Conservation (phyloP, 1,284 basidiomycete species). For the Cutaneotrichosporon sp. region DNA sequence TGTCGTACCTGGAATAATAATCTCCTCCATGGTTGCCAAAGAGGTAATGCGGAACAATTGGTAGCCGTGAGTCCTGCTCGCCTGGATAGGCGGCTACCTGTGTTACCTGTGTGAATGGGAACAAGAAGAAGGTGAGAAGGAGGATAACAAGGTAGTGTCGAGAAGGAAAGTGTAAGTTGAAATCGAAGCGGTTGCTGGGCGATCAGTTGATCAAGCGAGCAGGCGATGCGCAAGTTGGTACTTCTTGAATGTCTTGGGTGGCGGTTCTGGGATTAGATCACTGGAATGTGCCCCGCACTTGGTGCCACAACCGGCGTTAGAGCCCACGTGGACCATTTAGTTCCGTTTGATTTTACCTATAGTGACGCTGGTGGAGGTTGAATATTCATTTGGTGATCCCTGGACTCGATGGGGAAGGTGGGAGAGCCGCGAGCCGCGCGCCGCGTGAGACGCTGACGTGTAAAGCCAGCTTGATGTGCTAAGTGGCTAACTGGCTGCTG, state of each 20-base stretch:
- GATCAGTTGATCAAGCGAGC: neutral
- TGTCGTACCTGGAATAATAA: constrained; percentile 48
- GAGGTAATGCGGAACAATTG: too few species aligned
- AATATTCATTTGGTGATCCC: neutral
- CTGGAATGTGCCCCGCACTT: neutral
- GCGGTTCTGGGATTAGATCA: neutral
- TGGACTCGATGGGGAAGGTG: too few species aligned
- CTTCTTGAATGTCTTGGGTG: neutral
- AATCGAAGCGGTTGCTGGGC: neutral
- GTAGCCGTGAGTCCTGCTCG: neutral
- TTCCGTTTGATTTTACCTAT: neutral
- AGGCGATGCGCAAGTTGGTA: too few species aligned
- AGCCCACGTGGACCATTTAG: neutral
- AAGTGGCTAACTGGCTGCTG: neutral
- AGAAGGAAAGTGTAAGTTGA: neutral
- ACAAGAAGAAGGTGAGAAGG: neutral
- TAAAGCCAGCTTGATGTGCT: neutral
- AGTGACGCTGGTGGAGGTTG: constrained; percentile 1
- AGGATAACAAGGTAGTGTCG: neutral
- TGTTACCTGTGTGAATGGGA: neutral
- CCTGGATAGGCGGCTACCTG: neutral
- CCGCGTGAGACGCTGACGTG: neutral
- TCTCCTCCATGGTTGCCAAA: constrained; percentile 35
- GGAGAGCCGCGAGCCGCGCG: too few species aligned
- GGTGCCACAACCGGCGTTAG: neutral